Evolutionary conservation across 2,329 filamentous ascomycete genomes (phyloP), one percentile per base, ranked within the genome.

Genomic region (Xylariaceae sp.): DNA sequence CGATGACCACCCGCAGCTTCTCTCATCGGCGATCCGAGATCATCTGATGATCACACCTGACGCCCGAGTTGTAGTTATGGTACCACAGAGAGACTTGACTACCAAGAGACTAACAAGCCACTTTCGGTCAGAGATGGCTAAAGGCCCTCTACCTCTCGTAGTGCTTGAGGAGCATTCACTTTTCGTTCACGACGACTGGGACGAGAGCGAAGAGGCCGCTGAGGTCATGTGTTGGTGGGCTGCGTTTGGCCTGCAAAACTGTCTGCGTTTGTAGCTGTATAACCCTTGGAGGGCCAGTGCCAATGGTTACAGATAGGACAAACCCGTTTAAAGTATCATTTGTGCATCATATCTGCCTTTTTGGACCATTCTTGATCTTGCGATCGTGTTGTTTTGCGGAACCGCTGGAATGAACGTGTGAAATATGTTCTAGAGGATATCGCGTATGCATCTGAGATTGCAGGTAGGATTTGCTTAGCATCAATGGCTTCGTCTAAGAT

Each of bases 41-140:
- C 88, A 89, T 65, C 71, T 96, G 9, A 74, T 73, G 8, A 64
- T 69, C 12, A 71, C 69, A 3, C 42, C 62, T 0, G 67, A 75
- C 19, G 78, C 87, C 2, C 75, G 85, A 28, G 84, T 85, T 1
- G 72, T 96, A 9, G 69, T 93, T 34, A 91, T 95, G 67, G 79
- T 94, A 33, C 91, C 91, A 0, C 71, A 89, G 40, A 75, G 93
- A 29, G 85, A 90, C 47, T 73, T 75, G 8, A 85, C 83, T 47
- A 79, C 79, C 1, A 66, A 74, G 30, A 64, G 64, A 7, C 80
- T 95, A 45, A 72, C 84, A 9, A 63, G 71, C 4, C 71, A 78
- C 11, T 83, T 96, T 51, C 74, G 74, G 32, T 60, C 69, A 8
- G 69, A 73, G 18, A 83, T 96, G 79, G 55, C 59, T 8, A 62